Evolutionary conservation across 768 basidiomycete genomes (phyloP), one percentile per base, ranked within the genome.

Genomic region (Pleurotus platypus): DNA sequence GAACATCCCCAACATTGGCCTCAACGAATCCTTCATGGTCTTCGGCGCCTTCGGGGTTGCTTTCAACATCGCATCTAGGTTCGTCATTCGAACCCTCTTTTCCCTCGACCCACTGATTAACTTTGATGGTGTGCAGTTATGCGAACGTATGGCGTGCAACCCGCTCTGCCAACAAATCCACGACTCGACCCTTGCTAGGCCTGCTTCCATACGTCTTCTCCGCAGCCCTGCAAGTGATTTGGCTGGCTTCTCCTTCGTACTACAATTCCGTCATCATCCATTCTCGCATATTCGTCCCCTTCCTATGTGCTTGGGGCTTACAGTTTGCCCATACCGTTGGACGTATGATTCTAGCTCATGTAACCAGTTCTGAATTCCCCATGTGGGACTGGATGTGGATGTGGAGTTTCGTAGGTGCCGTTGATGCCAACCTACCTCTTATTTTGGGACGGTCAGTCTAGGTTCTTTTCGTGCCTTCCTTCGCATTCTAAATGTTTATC

Each of bases 241-340:
- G 96, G 95, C 79, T 98, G 15, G 77, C 83, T 16, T 83, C 86
- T 26, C 88, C 92, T 7, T 71, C 80, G 16, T 73, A 76, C 63
- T 72, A 78, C 56, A 72, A 84, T 57, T 85, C 87, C 2, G 75
- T 75, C n/a, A 84, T 96, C 68, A 75, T 97, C 40, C 77, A 88
- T 62, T 90, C 90, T 1, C 75, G 85, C 1, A 78, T 87, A 22
- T 87, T 98, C 66, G 73, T 98, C 9, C 93, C 94, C 2, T 97
- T 95, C 76, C 71, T 95, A 15, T 88, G 86, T 64, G 87, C 90
- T 16, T 98, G 95, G 94, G 96, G 94, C n/a, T 69, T 91, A 53
- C 89, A 91, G 69, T 92, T 92, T 62, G 88, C 90, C 26, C 90
- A 92, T 61, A 88, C 94, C 67, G 95, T 97, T 38, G 92, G 93